A percentile compares a stretch with the other conserved stretches of the same genome.
Evolutionary conservation across 768 basidiomycete species (phyloP).

Genomic region (Tricholoma hemisulphureum): DNA sequence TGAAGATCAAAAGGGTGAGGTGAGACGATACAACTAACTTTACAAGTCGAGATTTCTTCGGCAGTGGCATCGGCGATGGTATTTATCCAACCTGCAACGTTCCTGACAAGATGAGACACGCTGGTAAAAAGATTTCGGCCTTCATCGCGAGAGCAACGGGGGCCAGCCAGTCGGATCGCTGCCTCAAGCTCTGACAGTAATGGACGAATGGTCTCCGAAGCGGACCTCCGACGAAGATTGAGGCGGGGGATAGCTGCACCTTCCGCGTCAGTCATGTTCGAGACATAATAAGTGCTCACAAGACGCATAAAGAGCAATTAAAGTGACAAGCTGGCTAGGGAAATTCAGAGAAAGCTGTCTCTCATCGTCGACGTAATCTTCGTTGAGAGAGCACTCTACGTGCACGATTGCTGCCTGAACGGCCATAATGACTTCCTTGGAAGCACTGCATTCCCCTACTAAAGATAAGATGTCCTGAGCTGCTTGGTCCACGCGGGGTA

Average conservation of each 20-base stretch:
- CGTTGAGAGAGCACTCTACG: constrained; percentile 23
- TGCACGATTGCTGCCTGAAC: constrained; percentile 46
- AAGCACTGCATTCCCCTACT: constrained; percentile 39
- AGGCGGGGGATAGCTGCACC: constrained; percentile 45
- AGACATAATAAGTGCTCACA: constrained; percentile 27
- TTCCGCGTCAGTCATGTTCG: not conserved
- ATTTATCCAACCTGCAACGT: constrained; percentile 30
- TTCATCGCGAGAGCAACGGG: constrained; percentile 26
- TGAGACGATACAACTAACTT: constrained; percentile 21
- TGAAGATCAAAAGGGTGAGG: not conserved
- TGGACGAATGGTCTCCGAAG: constrained; percentile 42
- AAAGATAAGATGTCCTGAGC: constrained; percentile 40
- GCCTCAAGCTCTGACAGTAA: constrained; percentile 38
- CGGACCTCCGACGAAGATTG: constrained; percentile 40
- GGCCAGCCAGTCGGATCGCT: constrained; percentile 26
- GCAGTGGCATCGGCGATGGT: constrained; percentile 11
- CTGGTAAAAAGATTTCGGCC: constrained; percentile 32
- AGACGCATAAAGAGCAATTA: constrained; percentile 39
- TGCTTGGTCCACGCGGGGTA: constrained; percentile 36
- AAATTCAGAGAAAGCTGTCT: constrained; percentile 16
- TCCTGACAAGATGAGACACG: constrained; percentile 27
- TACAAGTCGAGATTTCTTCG: constrained; percentile 26
- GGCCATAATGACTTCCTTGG: constrained; percentile 48
- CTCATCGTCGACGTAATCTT: constrained; percentile 23
- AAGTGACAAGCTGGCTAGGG: constrained; percentile 31